These are phyloP conservation scores for Nyssa sinensis DNA, from an alignment of 148 eudicot species.

Conservation along the genomic window DNA sequence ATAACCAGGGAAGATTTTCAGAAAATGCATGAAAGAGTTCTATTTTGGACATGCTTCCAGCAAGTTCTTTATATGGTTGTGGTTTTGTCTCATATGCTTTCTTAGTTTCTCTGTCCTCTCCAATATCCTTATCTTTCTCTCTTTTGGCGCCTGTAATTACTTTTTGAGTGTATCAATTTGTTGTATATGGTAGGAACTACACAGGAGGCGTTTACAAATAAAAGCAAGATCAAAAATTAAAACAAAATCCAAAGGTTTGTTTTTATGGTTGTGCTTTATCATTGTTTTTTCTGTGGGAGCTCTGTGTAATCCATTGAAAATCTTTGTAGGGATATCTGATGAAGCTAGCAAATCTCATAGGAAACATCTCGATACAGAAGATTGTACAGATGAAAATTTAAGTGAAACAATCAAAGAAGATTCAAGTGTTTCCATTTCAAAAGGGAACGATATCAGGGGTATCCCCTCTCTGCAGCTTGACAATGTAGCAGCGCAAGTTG, in stretches of 20 bases:
- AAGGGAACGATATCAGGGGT: slow-evolving; percentile 6
- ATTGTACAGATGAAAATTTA: slow-evolving; percentile 17
- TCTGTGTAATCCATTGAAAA: background rate
- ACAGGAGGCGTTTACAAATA: slow-evolving; percentile 61
- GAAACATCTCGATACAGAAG: slow-evolving; percentile 29
- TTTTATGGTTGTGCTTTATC: background rate
- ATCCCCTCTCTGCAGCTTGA: slow-evolving; percentile 13
- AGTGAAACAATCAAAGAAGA: slow-evolving; percentile 24
- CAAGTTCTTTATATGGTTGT: background rate
- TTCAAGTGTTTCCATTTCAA: slow-evolving; percentile 16
- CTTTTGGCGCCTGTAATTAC: background rate
- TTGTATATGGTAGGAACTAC: slow-evolving; percentile 56
- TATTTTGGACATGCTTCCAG: too few species aligned
- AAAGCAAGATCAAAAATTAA: slow-evolving; percentile 49
- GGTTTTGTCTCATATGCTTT: background rate
- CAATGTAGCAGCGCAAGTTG: slow-evolving; percentile 7
- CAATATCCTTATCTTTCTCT: background rate
- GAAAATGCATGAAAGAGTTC: too few species aligned
- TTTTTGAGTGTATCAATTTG: background rate
- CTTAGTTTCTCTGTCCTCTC: background rate
- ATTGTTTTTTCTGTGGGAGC: background rate
- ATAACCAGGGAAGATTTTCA: background rate
- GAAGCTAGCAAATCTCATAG: slow-evolving; percentile 17
- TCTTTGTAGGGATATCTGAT: slow-evolving; percentile 21
- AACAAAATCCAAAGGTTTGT: slow-evolving; percentile 50